These are phyloP conservation scores for Pachyrhizus erosus DNA, from an alignment of 306 rosid genomes.

Conservation along the genomic window DNA sequence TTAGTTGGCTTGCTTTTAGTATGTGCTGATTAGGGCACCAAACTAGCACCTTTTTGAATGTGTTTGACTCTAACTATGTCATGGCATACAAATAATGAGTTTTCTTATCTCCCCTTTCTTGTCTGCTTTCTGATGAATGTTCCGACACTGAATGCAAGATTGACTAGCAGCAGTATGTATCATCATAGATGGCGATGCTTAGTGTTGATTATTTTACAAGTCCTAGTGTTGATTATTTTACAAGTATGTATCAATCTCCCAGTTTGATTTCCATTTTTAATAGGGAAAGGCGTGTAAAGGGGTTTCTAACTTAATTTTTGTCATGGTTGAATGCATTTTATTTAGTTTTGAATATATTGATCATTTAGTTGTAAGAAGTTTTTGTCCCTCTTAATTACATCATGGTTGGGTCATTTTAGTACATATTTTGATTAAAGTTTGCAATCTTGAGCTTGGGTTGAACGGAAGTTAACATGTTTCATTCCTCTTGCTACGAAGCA, in stretches of 20 bases:
- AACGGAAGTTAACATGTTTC: neutral
- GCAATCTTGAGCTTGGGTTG: no score
- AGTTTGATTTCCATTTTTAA: no score
- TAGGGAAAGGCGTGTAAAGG: no score
- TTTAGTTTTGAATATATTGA: constrained; percentile 24
- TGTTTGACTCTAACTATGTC: constrained; percentile 1
- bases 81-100: neutral
- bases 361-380: neutral
- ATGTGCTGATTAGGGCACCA: neutral
- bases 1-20: neutral
- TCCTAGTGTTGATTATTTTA: no score
- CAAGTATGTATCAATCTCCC: no score
- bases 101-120: neutral
- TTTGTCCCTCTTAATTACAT: neutral
- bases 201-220: no score
- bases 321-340: neutral
- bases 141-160: neutral
- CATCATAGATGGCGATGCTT: no score
- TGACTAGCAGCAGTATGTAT: neutral
- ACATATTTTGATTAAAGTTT: no score
- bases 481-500: constrained; percentile 9
- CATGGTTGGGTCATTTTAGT: no score
- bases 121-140: constrained; percentile 14
- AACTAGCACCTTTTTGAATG: neutral
- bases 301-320: neutral